Base-by-base conservation (phyloP, 768 basidiomycete genomes). In the Zangia roseola region DNA sequence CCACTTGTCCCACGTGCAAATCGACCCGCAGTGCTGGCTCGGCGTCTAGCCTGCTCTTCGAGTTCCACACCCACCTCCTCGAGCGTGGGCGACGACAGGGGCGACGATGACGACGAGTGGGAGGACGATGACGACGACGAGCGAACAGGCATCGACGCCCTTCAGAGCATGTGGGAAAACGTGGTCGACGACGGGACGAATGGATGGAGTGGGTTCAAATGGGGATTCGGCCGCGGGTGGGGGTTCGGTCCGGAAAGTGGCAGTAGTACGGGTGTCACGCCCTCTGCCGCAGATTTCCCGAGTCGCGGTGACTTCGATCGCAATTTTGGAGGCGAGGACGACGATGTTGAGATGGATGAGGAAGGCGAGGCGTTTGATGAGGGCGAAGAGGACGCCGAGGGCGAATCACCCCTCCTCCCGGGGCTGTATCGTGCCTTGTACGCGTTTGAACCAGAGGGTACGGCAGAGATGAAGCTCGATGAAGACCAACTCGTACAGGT, bases 351-450 rank as follows among this genome's bases (percentile, higher is more conserved):
- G 1, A 40, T 56, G 12, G 47, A 69, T 4, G 73, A 71, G 2
- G 70, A 69, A 7, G 73, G 71, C 14, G 74, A 73, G 6, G 36
- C 34, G 2, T 45, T 53, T 28, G 51, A 40, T 1, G 59, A 58
- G 7, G 61, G 57, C 12, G 52, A 52, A 6, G 60, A 41, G 2
- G 61, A 51, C 1, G 54, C 43, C 26, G 65, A 64, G 21, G 55
- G 55, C 23, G 65, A 68, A 13, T 60, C 49, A 2, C 74, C 73
- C 35, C 74, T 89, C 2, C 68, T 73, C 19, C 86, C 90, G 0
- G 91, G 91, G 0, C 50, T 86, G 2, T 93, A 93, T 59, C 80
- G 84, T 14, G 88, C 91, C 8, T 12, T 90, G 64, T 93, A 86
- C 54, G 74, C 82, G 5, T 92, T 94, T 54, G 82, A 84, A 51